Conservation (phyloP, 78 protist genomes). For the Dictyostelium brefeldianum region DNA sequence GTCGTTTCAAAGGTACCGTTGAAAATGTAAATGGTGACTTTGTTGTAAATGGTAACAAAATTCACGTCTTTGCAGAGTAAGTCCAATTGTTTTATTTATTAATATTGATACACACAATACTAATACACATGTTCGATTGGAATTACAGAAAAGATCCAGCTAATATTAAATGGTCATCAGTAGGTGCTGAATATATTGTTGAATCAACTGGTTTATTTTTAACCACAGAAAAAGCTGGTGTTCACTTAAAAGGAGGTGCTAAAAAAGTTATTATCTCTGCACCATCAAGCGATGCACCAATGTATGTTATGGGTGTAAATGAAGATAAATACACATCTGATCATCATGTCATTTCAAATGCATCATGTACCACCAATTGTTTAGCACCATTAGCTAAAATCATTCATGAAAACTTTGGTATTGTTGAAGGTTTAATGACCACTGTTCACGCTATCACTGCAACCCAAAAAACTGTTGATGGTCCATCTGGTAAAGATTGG, state of each 20-base stretch:
- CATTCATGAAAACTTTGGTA: constrained; percentile 97
- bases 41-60: constrained; percentile 92
- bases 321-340: constrained; percentile 86
- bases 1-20: constrained; percentile 94
- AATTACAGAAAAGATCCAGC: constrained; percentile 88
- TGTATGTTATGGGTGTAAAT: constrained; percentile 99
- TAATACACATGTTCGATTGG: too few species aligned
- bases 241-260: constrained; percentile 96
- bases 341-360: constrained; percentile 93
- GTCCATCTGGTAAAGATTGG: constrained; percentile 98
- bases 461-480: constrained; percentile 99
- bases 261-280: constrained; percentile 99
- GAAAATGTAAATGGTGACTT: constrained; percentile 82
- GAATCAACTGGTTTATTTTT: constrained; percentile 99
- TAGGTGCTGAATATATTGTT: constrained; percentile 90
- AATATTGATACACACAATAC: too few species aligned
- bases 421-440: constrained; percentile 99
- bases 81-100: too few species aligned
- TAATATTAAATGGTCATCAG: constrained; percentile 90
- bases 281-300: constrained; percentile 98
- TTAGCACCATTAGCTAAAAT: constrained; percentile 99
- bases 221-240: constrained; percentile 87
- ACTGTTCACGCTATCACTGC: constrained; percentile 99
- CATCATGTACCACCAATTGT: constrained; percentile 99
- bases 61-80: constrained; percentile 82